Base-by-base conservation (phyloP, 331 rosid species). In the Acacia concinna region DNA sequence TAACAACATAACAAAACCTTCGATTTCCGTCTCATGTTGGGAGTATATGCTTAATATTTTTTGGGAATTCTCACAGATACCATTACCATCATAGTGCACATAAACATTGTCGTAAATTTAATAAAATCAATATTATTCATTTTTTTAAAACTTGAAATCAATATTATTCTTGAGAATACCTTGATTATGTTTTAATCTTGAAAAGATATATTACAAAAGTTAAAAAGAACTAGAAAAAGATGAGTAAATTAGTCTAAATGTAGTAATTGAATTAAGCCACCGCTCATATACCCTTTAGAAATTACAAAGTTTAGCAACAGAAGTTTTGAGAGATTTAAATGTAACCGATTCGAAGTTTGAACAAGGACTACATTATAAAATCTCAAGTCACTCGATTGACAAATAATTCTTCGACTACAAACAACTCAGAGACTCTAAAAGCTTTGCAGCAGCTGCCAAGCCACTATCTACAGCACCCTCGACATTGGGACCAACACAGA, bases 381-480 rank as follows among this genome's bases (percentile, higher is more conserved):
- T 8, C 46, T 38, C 49, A 34, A 37, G 0, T 67, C 9, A 38
- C 49, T n/a, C 23, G 49, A 38, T 25, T 15, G 30, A 1, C 47
- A 37, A 30, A 68, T 49, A 40, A 32, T 57, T 67, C 35, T 73
- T 38, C 62, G 49, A 46, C 75, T 82, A 87, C 62, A 86, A 80
- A 82, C 77, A 83, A 81, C 94, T 83, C 51, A 84, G 71, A 74
- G 80, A 71, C 68, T 89, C 89, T 28, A 56, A 49, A 68, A 93
- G 83, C 81, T 81, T 87, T 21, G 92, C 86, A 59, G 99, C 97
- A 51, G 99, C 99, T 57, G 96, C 97, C 74, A 91, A 79, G 73
- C 91, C 94, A 80, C 99, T 93, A 15, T 86, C 83, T 76, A 93
- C 84, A 72, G 99, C 97, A 43, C 97, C 99, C 84, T 93, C 97